phyloP scores from a whole-genome alignment of 768 basidiomycete genomes.

The Rubroboletus pulcherrimus region DNA sequence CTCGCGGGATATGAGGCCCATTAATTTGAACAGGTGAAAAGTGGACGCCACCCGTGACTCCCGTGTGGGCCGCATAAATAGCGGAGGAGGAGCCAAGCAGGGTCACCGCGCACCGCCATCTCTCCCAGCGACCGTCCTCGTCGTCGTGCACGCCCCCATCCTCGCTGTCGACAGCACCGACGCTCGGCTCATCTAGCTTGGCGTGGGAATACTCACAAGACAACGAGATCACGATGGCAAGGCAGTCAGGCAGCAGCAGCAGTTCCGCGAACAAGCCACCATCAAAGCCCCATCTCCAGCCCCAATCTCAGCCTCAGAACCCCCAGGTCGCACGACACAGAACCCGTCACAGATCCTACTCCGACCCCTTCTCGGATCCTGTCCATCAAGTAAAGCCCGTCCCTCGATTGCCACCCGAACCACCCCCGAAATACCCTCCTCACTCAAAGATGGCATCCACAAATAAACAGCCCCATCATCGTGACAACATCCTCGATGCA shows the following conservation, averaged over 20 bases:
- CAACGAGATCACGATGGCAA: conserved; percentile 20
- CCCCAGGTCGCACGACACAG: conserved; percentile 24
- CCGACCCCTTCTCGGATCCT: conserved; percentile 54
- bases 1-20: conserved; percentile 42
- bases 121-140: conserved; percentile 1
- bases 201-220: conserved; percentile 23
- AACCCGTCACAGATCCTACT: conserved; percentile 42
- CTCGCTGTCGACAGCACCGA: conserved; percentile 11
- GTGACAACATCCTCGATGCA: conserved; percentile 52
- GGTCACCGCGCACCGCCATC: conserved; percentile 1
- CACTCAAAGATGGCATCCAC: conserved; percentile 26
- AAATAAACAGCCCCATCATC: conserved; percentile 31
- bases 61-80: conserved; percentile 26
- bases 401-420: conserved; percentile 42
- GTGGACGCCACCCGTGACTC: neutral
- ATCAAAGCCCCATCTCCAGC: conserved; percentile 15
- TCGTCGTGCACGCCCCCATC: conserved; percentile 2
- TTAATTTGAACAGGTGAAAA: conserved; percentile 9
- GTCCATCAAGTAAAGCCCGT: conserved; percentile 25
- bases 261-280: conserved; percentile 28
- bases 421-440: conserved; percentile 28
- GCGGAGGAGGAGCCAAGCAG: neutral
- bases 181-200: neutral
- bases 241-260: conserved; percentile 5
- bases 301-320: conserved; percentile 17